Evolutionary conservation across 441 rosid genomes (phyloP), one percentile per base, ranked within the genome.

Genomic region (Flueggea neowawraea): DNA sequence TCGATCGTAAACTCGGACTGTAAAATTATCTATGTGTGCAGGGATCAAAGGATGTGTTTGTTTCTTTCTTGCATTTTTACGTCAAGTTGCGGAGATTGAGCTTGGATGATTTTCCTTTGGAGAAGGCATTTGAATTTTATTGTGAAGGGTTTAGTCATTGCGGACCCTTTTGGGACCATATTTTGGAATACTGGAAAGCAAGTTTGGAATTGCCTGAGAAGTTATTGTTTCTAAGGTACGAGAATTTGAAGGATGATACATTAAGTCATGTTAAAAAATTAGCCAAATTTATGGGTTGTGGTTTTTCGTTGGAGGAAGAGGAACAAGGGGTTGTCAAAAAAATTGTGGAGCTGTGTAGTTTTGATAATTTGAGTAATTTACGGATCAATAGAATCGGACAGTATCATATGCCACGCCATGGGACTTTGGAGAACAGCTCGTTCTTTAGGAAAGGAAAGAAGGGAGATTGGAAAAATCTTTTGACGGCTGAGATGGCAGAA

Each of bases 1-100:
- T 72, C 82, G 0, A 44, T 72, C 6, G 6, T 45, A 8, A 45
- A 48, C 1, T 55, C 65, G 11, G 57, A 17, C 5, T 75, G 78
- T 22, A 83, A 76, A 62, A 31, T 83, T 52, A 75, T 78, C 53
- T 80, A 78, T 65, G 50, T 71, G 0, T 75, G 72, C 55, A 75
- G 84, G 69, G 76, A 80, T 12, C 84, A 0, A 76, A 74, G 69
- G 88, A 83, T n/a, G 59, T 72, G n/a, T 68, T 78, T 53, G 61
- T 82, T 3, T 80, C 84, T 3, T 0, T 57, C 1, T 80, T 78
- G 78, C 64, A 72, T 3, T 78, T 76, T 10, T 22, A 22, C 28
- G 28, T 22, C 28, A 22, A 22, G 1, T 6, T 4, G 32, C 12
- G 39, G 39, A 32, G 31, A 4, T 36, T 60, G 52, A 56, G 41